These are phyloP conservation scores for Termitomyces sp. DNA, from an alignment of 768 basidiomycete genomes.

Conservation along the genomic window DNA sequence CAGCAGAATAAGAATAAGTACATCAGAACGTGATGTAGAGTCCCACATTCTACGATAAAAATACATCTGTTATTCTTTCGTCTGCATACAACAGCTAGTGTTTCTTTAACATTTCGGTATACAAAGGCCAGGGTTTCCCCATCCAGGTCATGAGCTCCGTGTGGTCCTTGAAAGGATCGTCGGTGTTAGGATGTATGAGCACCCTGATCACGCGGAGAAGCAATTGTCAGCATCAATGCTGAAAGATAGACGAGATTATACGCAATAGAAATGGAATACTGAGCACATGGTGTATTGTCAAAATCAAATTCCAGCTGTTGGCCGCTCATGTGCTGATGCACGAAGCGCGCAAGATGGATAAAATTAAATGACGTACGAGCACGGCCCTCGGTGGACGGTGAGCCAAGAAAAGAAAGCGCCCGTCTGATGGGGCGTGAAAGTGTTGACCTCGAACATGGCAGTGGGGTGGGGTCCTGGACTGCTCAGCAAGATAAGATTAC, in stretches of 20 bases:
- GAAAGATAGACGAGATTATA: neutral
- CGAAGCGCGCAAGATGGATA: neutral
- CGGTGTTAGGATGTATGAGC: slow-evolving; percentile 68
- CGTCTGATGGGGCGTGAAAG: slow-evolving; percentile 61
- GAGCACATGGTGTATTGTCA: neutral
- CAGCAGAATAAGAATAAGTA: too few species aligned
- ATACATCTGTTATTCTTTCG: neutral
- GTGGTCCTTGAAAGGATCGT: slow-evolving; percentile 51
- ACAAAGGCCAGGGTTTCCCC: slow-evolving; percentile 54
- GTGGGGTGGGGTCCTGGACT: slow-evolving; percentile 56
- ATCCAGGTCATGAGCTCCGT: slow-evolving; percentile 65
- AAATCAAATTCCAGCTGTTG: neutral
- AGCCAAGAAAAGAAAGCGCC: slow-evolving; percentile 68
- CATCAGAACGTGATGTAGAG: too few species aligned
- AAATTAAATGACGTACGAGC: slow-evolving; percentile 46
- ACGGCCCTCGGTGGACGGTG: slow-evolving; percentile 61
- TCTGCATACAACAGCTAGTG: neutral
- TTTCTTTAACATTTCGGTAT: slow-evolving; percentile 32
- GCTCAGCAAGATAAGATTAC: neutral
- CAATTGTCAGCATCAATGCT: neutral
- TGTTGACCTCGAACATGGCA: slow-evolving; percentile 71
- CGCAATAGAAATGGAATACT: neutral
- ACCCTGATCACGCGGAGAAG: slow-evolving; percentile 36
- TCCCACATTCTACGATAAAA: too few species aligned
- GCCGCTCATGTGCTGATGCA: slow-evolving; percentile 6